A percentile compares a stretch with the other conserved stretches of the same genome.
Evolutionary conservation across 2,329 filamentous ascomycete genomes (phyloP).

Genomic region (Pseudogymnoascus sp.): DNA sequence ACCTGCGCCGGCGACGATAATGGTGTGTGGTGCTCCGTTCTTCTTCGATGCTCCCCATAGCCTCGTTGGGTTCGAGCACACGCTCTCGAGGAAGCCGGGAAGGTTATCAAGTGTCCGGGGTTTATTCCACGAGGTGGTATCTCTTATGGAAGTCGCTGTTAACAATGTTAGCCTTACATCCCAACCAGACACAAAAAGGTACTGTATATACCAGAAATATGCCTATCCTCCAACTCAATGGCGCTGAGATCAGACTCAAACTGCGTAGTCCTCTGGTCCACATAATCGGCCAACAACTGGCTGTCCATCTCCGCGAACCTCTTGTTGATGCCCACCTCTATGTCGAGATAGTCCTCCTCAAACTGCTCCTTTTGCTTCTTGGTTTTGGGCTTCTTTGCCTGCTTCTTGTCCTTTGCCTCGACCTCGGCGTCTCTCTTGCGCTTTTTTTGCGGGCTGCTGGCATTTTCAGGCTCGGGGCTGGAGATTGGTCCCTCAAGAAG

Average conservation of each 20-base stretch:
- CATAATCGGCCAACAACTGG: conserved; percentile 72
- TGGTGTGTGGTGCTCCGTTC: conserved; percentile 70
- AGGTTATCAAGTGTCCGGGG: conserved; percentile 62
- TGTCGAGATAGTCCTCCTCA: conserved; percentile 51
- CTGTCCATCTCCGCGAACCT: conserved; percentile 77
- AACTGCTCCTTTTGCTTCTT: conserved; percentile 46
- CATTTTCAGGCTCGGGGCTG: conserved; percentile 15
- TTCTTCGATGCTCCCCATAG: conserved; percentile 56
- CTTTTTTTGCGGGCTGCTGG: conserved; percentile 20
- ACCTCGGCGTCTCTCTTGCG: conserved; percentile 22
- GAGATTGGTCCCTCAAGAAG: conserved; percentile 20
- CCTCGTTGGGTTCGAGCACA: conserved; percentile 46
- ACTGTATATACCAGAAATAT: conserved; percentile 57
- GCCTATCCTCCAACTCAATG: conserved; percentile 75
- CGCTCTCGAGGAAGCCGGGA: conserved; percentile 66
- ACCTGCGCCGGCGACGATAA: conserved; percentile 79
- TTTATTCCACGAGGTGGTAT: conserved; percentile 68
- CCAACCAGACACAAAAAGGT: conserved; percentile 7
- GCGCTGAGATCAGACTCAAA: conserved; percentile 74
- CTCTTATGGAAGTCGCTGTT: conserved; percentile 62
- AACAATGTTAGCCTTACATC: background rate
- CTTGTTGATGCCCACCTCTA: conserved; percentile 67
- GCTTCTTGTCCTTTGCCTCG: conserved; percentile 17
- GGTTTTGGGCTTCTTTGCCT: conserved; percentile 43
- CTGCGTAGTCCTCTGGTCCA: conserved; percentile 67